Evolutionary conservation across 2,329 filamentous ascomycete genomes (phyloP).

Genomic region (Polychaeton citri): DNA sequence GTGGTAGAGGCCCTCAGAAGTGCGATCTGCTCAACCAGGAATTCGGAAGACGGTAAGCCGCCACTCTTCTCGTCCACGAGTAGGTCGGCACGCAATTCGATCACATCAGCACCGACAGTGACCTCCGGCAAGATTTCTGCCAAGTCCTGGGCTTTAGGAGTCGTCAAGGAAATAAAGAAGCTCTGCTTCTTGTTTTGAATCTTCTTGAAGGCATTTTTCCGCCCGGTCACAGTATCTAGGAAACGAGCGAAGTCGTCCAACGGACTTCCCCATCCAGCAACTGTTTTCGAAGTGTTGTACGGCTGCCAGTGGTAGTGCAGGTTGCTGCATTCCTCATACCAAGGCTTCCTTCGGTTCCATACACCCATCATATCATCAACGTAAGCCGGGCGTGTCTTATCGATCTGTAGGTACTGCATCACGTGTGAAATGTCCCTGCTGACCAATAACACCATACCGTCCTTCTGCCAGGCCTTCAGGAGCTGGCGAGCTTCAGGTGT

Average conservation of each 20-base stretch:
- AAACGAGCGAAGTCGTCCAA: constrained; percentile 58
- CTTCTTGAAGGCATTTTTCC: constrained; percentile 38
- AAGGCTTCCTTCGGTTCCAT: constrained; percentile 76
- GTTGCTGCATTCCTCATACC: constrained; percentile 89
- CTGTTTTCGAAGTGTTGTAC: constrained; percentile 28
- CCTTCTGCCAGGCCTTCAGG: constrained; percentile 59
- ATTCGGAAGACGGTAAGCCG: constrained; percentile 54
- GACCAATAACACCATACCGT: constrained; percentile 76
- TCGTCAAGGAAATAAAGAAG: constrained; percentile 86
- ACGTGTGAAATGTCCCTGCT: constrained; percentile 79
- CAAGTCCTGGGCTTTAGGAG: constrained; percentile 57
- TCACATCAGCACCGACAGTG: constrained; percentile 76
- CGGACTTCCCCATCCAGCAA: constrained; percentile 20
- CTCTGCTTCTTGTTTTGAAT: constrained; percentile 56
- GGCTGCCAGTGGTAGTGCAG: constrained; percentile 80
- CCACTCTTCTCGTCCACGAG: constrained; percentile 55
- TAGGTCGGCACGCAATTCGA: constrained; percentile 87
- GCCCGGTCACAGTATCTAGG: constrained; percentile 54
- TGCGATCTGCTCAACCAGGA: constrained; percentile 68
- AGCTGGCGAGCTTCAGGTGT: constrained; percentile 64
- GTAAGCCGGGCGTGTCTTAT: constrained; percentile 86
- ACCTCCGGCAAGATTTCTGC: constrained; percentile 55
- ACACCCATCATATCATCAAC: constrained; percentile 74
- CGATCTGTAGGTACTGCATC: constrained; percentile 73
- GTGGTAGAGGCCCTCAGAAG: constrained; percentile 58